Percentiles rank a stretch among this genome's conserved stretches.
Conservation (phyloP, 73 alveolate species). For the Loxodes magnus region DNA sequence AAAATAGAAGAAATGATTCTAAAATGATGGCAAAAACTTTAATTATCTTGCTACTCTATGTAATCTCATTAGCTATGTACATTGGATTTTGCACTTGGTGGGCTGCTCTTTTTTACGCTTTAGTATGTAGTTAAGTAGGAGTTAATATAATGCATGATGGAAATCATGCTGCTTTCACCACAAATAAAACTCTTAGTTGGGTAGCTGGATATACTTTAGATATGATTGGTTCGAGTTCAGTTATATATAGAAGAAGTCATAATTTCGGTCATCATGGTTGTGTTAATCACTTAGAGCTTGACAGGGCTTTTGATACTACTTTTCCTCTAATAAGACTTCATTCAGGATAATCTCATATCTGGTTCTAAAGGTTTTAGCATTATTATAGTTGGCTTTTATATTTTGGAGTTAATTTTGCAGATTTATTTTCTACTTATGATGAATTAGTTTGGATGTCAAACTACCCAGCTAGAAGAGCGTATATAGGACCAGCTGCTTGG, state of each 20-base stretch:
- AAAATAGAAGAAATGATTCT: conserved; percentile 38
- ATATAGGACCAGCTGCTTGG: conserved; percentile 20
- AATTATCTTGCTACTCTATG: conserved; percentile 19
- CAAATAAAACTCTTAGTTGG: conserved; percentile 33
- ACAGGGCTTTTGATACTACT: conserved; percentile 63
- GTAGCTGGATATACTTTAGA: conserved; percentile 47
- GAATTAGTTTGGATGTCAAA: conserved; percentile 56
- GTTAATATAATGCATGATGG: conserved; percentile 75
- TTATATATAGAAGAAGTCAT: conserved; percentile 55
- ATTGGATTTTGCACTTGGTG: conserved; percentile 20
- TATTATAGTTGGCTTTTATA: conserved; percentile 37
- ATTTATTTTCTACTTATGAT: conserved; percentile 56
- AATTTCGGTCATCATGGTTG: conserved; percentile 64
- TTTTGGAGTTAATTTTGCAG: conserved; percentile 42
- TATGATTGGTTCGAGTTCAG: conserved; percentile 41
- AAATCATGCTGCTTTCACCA: conserved; percentile 52
- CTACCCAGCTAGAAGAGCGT: conserved; percentile 57
- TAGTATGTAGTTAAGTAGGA: conserved; percentile 44
- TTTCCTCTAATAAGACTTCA: conserved; percentile 51
- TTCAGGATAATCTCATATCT: conserved; percentile 20
- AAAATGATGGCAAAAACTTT: conserved; percentile 27
- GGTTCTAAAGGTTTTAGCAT: conserved; percentile 46
- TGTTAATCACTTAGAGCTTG: conserved; percentile 59
- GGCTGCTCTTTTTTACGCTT: conserved; percentile 42
- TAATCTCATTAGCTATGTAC: conserved; percentile 19